Conservation (phyloP, 148 eudicot species). For the Fagopyrum esculentum region DNA sequence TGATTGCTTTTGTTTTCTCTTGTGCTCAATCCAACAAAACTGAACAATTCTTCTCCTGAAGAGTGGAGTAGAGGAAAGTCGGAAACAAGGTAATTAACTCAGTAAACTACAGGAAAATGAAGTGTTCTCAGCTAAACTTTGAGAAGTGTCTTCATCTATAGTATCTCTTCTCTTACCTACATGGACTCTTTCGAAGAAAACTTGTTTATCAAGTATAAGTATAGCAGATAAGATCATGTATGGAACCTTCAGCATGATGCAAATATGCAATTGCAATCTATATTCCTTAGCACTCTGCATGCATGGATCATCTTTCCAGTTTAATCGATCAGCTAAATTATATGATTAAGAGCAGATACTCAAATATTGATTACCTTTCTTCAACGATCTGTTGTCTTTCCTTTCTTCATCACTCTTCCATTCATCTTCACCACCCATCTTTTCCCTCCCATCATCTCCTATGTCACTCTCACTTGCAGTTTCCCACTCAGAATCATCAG, state of each 20-base stretch:
- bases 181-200: not conserved
- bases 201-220: not conserved
- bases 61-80: not conserved
- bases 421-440: constrained; percentile 56
- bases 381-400: constrained; percentile 47
- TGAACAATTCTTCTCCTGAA: not conserved
- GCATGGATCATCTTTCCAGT: not conserved
- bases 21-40: not conserved
- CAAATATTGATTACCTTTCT: constrained; percentile 40
- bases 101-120: not conserved
- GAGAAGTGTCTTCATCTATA: not conserved
- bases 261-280: not conserved
- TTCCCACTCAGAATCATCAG: constrained; percentile 98
- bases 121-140: not conserved
- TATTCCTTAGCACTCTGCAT: not conserved
- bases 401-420: constrained; percentile 67
- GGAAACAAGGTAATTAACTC: not conserved
- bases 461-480: constrained; percentile 96
- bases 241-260: not conserved
- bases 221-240: not conserved
- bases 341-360: not conserved
- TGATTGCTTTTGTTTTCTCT: not conserved
- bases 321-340: not conserved
- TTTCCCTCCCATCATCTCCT: constrained; percentile 64
- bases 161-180: not conserved